Base-by-base conservation (phyloP, 352 stramenopile species). In the Phytopythium cucurbitacearum region DNA sequence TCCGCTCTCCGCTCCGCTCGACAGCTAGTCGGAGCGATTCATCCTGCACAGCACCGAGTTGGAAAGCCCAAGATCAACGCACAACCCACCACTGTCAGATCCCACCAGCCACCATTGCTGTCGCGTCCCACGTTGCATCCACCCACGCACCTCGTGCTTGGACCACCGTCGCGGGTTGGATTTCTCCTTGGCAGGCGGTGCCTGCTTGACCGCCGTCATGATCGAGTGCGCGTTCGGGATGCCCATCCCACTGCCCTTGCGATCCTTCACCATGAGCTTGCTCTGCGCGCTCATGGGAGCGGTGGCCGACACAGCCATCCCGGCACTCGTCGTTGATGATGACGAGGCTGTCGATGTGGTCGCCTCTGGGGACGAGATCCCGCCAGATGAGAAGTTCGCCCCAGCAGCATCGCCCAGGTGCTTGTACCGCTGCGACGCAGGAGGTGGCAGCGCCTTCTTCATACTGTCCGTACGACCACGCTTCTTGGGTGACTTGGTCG, bases 1-100 rank as follows among this genome's bases (percentile, higher is more conserved):
- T 95, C 56, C 85, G 80, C 51, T 95, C 85, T 3, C 85, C 85
- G 35, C 85, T 95, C 49, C 85, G 71, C 45, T 93, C 82, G n/a
- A 95, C 85, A 32, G 85, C 85, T 10, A 93, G 55, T 5, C 85
- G 67, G 52, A 95, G 64, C 36, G 85, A 93, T 53, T 95, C 85
- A 50, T 95, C 85, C 64, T 82, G 54, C 15, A 2, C 35, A 43
- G 36, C 36, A 53, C 11, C 16, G 1, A 12, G 6, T n/a, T 44
- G n/a, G 9, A 56, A 11, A 56, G 2, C 40, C n/a, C 32, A 32
- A 45, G 11, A 45, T 45, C 13, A 16, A 16, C 12, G 33, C 34
- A 13, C n/a, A 5, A 34, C 15, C 4, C 13, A 2, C 9, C 6
- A 8, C 8, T n/a, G 38, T 41, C 16, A 37, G 34, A 33, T 13